These are phyloP conservation scores for Lippia alba DNA, from an alignment of 305 asterid genomes.

Conservation along the genomic window DNA sequence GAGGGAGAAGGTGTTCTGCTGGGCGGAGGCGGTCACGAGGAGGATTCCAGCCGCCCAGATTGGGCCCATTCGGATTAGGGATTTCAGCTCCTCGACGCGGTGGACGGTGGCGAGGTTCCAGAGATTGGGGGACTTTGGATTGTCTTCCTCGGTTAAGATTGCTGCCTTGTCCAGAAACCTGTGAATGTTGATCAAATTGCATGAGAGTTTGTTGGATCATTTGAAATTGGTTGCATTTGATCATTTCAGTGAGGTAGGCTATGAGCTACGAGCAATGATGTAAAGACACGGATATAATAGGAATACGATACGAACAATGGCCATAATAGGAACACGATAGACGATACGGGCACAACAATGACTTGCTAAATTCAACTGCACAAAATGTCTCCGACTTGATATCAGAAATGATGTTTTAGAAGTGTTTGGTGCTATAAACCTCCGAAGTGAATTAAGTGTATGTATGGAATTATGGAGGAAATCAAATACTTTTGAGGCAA, in stretches of 20 bases:
- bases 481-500: too few species aligned
- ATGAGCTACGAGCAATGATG: too few species aligned
- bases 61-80: slow-evolving; percentile 91
- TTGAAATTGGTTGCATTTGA: background rate
- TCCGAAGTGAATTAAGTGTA: too few species aligned
- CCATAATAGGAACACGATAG: too few species aligned
- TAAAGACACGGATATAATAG: too few species aligned
- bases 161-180: slow-evolving; percentile 92
- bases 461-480: too few species aligned
- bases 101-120: slow-evolving; percentile 90
- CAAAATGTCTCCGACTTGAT: too few species aligned
- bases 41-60: slow-evolving; percentile 96
- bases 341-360: too few species aligned
- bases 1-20: slow-evolving; percentile 82
- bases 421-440: too few species aligned
- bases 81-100: slow-evolving; percentile 89
- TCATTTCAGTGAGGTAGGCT: background rate
- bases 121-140: slow-evolving; percentile 61
- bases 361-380: too few species aligned
- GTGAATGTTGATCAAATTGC: background rate
- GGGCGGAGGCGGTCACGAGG: slow-evolving; percentile 80
- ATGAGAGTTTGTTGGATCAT: background rate
- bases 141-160: slow-evolving; percentile 62
- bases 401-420: too few species aligned
- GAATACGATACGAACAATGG: too few species aligned